These are phyloP conservation scores for Phytophthora fragariaefolia DNA, from an alignment of 352 stramenopile species.

Conservation along the genomic window DNA sequence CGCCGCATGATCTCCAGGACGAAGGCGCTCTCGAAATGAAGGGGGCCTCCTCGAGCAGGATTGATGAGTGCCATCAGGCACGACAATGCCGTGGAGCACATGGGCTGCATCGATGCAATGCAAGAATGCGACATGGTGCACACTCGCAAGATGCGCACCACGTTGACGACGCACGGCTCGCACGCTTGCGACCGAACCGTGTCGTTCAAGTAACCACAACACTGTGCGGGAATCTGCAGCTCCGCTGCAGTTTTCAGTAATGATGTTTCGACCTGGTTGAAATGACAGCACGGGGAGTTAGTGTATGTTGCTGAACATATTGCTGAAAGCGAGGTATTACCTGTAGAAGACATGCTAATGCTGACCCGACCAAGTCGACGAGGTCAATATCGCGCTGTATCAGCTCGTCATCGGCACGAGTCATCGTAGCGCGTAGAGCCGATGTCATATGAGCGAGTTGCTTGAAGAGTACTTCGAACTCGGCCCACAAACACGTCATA, in stretches of 20 bases:
- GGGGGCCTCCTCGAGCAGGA: slow-evolving; percentile 48
- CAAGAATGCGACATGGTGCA: slow-evolving; percentile 64
- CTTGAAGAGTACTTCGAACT: slow-evolving; percentile 78
- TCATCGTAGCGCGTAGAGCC: slow-evolving; percentile 64
- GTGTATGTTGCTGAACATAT: neutral
- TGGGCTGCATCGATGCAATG: slow-evolving; percentile 61
- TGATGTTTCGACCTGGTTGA: slow-evolving; percentile 70
- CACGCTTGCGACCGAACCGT: slow-evolving; percentile 64
- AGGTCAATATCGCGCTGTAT: slow-evolving; percentile 72
- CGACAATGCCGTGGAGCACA: slow-evolving; percentile 61
- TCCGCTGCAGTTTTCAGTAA: slow-evolving; percentile 60
- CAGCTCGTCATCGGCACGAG: slow-evolving; percentile 67
- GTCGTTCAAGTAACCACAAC: slow-evolving; percentile 71
- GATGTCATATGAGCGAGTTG: slow-evolving; percentile 76
- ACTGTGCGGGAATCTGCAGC: slow-evolving; percentile 71
- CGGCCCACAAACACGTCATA: slow-evolving; percentile 76
- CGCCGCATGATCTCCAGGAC: slow-evolving; percentile 79
- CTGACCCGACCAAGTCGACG: slow-evolving; percentile 78
- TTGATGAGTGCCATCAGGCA: slow-evolving; percentile 63
- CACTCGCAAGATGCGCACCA: slow-evolving; percentile 74
- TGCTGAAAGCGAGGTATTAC: slow-evolving; percentile 37
- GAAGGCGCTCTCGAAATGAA: slow-evolving; percentile 75
- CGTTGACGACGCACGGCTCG: slow-evolving; percentile 68
- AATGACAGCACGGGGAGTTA: neutral
- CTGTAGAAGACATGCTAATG: slow-evolving; percentile 76